Conservation (phyloP, 139 green algal species). For the Coelastrella sp. region DNA sequence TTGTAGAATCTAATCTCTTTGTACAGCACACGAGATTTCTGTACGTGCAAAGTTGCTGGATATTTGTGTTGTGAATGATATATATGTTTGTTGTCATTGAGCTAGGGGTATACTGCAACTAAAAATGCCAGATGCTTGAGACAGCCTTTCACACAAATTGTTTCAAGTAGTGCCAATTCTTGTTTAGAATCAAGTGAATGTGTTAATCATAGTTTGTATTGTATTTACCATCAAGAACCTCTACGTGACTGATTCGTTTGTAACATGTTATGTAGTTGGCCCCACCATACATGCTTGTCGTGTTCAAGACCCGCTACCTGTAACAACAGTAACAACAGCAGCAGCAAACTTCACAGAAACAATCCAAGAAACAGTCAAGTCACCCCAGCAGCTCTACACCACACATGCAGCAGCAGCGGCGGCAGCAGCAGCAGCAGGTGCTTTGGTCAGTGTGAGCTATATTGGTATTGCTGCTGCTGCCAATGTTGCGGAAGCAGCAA, state of each 20-base stretch:
- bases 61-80: too few relatives aligned
- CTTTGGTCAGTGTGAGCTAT: not conserved
- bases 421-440: slow-evolving; percentile 11
- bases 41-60: too few relatives aligned
- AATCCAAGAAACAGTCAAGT: not conserved
- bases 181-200: not conserved
- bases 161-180: not conserved
- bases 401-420: slow-evolving; percentile 31
- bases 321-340: not conserved
- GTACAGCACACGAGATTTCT: too few relatives aligned
- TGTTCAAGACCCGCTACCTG: not conserved
- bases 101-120: not conserved
- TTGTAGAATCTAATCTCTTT: not conserved
- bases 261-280: not conserved
- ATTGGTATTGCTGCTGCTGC: not conserved
- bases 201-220: not conserved
- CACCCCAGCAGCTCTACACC: not conserved
- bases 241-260: not conserved
- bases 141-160: not conserved
- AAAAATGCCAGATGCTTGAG: not conserved
- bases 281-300: not conserved
- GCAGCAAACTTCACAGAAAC: slow-evolving; percentile 3
- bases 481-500: slow-evolving; percentile 5
- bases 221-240: not conserved
- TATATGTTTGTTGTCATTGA: too few relatives aligned